These are phyloP conservation scores for Cyclostephanos tholiformis DNA, from an alignment of 108 stramenopile genomes.

Conservation along the genomic window DNA sequence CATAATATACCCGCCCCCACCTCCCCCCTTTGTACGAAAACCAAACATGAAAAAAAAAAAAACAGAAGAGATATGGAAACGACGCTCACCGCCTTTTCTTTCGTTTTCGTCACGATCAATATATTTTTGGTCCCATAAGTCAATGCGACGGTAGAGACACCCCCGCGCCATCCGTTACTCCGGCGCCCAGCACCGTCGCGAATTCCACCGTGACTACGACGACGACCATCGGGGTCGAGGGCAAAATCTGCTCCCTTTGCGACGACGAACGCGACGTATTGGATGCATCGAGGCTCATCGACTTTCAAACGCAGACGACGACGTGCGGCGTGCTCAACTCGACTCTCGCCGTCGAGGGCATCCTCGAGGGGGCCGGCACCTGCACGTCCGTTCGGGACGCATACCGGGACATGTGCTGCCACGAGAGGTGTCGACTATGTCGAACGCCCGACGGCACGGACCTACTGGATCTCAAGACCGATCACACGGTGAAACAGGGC, in stretches of 20 bases:
- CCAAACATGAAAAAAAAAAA: no score
- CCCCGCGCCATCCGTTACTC: slow-evolving; percentile 21
- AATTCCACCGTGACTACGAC: background rate
- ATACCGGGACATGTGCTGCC: slow-evolving; percentile 22
- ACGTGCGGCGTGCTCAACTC: slow-evolving; percentile 23
- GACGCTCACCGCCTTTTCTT: background rate
- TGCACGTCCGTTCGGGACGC: slow-evolving; percentile 16
- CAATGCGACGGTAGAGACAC: slow-evolving; percentile 35
- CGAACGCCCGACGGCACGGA: background rate
- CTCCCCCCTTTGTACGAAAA: no score
- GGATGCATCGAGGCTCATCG: background rate
- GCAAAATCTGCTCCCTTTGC: slow-evolving; percentile 20
- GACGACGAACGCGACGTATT: background rate
- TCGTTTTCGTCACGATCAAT: background rate
- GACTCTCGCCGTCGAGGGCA: slow-evolving; percentile 2
- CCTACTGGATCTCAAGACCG: slow-evolving; percentile 17
- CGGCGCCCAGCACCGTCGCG: slow-evolving; percentile 13
- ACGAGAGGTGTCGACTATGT: slow-evolving; percentile 28
- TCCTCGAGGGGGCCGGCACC: slow-evolving; percentile 8
- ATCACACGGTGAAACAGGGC: slow-evolving; percentile 21
- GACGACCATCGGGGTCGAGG: no score
- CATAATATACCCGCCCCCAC: no score
- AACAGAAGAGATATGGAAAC: no score
- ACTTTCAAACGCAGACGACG: slow-evolving; percentile 16
- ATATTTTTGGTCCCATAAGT: background rate